Evolutionary conservation across 441 rosid species (phyloP), one percentile per base, ranked within the genome.

Genomic region (Mallotus repandus): DNA sequence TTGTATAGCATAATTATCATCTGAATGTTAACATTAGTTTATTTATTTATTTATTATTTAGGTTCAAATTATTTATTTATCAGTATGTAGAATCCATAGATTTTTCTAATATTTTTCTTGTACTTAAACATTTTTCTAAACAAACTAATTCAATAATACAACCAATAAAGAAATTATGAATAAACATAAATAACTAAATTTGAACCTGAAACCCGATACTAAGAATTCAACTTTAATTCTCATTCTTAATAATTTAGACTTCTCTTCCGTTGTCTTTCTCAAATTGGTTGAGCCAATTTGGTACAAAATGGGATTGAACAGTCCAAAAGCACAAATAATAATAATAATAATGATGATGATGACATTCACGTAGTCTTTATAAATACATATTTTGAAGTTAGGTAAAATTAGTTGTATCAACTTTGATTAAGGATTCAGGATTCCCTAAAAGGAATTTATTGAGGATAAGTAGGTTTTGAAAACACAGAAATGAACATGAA

Each of bases 371-470:
- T 54, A 18, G 1, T 4, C 9, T 6, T 15, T 54, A 4, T 4
- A 35, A 35, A 35, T 12, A 7, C 52, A 9, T 9, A 9, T 48
- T 48, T 11, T 29, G 21, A 41, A 19, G 63, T 80, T 81, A 74
- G 84, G 84, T 82, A 70, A 60, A 70, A 78, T 80, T 85, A 53
- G 89, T 78, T 85, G 81, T 82, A 88, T 67, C 90, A 70, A 77
- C 86, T 77, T 85, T 77, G 84, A 83, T 69, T 70, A 52, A 71
- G 70, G 64, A 63, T 18, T 25, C 1, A 25, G 29, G 29, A 25
- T 25, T 1, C 18, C 43, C 74, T 57, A 56, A 54, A 4, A 49
- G 41, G 56, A 12, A 43, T 67, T 58, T 66, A n/a, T 72, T 74
- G 15, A 68, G n/a, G 77, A 57, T 14, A 77, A 55, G 80, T 79